Evolutionary conservation across 1,139 yeast species (phyloP).

Genomic region (Martiniozyma asiatica): DNA sequence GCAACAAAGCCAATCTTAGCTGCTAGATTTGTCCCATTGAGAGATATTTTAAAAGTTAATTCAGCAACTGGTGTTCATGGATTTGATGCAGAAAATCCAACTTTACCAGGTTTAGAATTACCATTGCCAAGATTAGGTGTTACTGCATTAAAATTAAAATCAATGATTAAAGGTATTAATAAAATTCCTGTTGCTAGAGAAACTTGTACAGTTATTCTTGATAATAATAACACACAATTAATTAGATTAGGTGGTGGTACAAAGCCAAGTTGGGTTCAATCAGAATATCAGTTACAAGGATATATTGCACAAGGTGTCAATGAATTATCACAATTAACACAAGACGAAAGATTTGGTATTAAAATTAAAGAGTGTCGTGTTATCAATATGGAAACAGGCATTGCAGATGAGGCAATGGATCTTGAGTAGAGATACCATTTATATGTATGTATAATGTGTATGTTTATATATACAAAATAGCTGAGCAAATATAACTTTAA

Average conservation of each 20-base stretch:
- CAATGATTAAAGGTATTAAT: constrained; percentile 44
- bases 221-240: constrained; percentile 41
- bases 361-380: constrained; percentile 42
- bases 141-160: constrained; percentile 50
- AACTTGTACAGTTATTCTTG: constrained; percentile 56
- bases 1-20: constrained; percentile 63
- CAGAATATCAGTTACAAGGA: constrained; percentile 44
- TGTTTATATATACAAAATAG: too few species aligned
- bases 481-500: too few species aligned
- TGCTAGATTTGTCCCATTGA: constrained; percentile 61
- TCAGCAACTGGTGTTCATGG: constrained; percentile 58
- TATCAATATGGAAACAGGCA: not conserved
- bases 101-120: constrained; percentile 60
- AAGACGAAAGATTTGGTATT: constrained; percentile 60
- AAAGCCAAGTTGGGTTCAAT: constrained; percentile 80
- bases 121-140: constrained; percentile 64
- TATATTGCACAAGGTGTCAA: constrained; percentile 36
- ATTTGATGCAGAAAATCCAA: constrained; percentile 51
- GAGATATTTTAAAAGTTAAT: constrained; percentile 44
- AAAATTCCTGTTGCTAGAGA: constrained; percentile 65
- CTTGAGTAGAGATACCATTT: constrained; percentile 2
- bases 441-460: too few species aligned
- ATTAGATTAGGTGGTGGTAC: constrained; percentile 76
- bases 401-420: constrained; percentile 30
- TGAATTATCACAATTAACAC: constrained; percentile 43